A percentile compares a stretch with the other conserved stretches of the same genome.
Evolutionary conservation across 148 eudicot genomes (phyloP).

Genomic region (Mesembryanthemum crystallinum): DNA sequence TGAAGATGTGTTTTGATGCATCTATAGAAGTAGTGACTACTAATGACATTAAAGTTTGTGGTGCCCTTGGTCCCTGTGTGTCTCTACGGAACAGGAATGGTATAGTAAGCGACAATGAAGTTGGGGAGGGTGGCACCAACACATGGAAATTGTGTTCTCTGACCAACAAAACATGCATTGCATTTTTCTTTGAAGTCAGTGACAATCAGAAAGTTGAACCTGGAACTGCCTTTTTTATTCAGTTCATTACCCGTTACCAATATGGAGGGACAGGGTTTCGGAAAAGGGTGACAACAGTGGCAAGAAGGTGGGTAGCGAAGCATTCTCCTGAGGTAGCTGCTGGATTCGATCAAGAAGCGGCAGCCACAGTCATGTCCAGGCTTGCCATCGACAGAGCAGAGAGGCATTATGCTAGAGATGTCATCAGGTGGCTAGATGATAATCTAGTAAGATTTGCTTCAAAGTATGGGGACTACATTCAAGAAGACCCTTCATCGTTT

Average conservation of each 20-base stretch:
- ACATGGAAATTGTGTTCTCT: conserved; percentile 78
- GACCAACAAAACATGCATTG: conserved; percentile 70
- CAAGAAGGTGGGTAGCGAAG: conserved; percentile 86
- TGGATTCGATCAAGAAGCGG: conserved; percentile 96
- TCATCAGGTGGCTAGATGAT: conserved; percentile 84
- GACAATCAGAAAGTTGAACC: conserved; percentile 67
- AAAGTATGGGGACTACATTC: conserved; percentile 79
- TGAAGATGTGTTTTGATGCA: conserved; percentile 82
- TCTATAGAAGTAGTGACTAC: conserved; percentile 84
- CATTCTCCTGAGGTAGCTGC: conserved; percentile 73
- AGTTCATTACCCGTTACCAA: conserved; percentile 80
- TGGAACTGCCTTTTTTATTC: conserved; percentile 82
- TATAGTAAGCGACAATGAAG: conserved; percentile 65
- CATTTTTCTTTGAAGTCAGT: conserved; percentile 77
- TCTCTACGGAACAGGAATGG: conserved; percentile 57
- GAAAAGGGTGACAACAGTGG: conserved; percentile 85
- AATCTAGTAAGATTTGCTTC: conserved; percentile 63
- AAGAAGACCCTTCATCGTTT: conserved; percentile 83
- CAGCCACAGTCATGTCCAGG: conserved; percentile 79
- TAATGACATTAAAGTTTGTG: conserved; percentile 74
- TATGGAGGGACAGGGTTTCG: conserved; percentile 59
- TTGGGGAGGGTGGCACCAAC: conserved; percentile 80
- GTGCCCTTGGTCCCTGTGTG: conserved; percentile 93
- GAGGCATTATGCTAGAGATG: conserved; percentile 58
- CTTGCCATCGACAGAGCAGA: conserved; percentile 70